A percentile compares a stretch with the other conserved stretches of the same genome.
Conservation (phyloP, 2,329 filamentous ascomycete species). For the Fusarium aywerte region DNA sequence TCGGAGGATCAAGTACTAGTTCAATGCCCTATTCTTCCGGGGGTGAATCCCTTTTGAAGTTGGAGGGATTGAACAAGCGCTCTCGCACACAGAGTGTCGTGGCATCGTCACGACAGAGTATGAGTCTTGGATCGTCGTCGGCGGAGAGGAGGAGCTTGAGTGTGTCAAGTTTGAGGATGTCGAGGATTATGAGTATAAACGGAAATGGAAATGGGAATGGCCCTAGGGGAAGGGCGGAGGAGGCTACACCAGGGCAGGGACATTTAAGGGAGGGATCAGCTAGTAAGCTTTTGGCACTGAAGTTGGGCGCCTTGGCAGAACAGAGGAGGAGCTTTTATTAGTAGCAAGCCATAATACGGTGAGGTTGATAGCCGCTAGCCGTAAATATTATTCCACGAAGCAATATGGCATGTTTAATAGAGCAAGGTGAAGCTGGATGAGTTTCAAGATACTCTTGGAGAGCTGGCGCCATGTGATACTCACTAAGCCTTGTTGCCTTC, state of each 20-base stretch:
- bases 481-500: neutral
- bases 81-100: conserved; percentile 4
- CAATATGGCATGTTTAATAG: too few species aligned
- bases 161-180: neutral
- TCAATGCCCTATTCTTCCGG: neutral
- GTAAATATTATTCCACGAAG: too few species aligned
- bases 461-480: too few species aligned
- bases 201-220: neutral
- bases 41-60: neutral
- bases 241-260: neutral
- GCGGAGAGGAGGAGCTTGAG: conserved; percentile 25
- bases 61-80: conserved; percentile 15
- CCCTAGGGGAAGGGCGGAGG: neutral
- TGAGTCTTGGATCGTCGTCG: neutral
- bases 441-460: too few species aligned
- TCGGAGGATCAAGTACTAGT: neutral
- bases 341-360: too few species aligned
- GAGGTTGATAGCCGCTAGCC: too few species aligned
- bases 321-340: conserved; percentile 6
- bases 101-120: conserved; percentile 2
- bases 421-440: too few species aligned
- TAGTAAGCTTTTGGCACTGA: conserved; percentile 28
- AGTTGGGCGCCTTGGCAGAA: conserved; percentile 30
- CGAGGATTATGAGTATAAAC: conserved; percentile 1
- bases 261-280: conserved; percentile 20